A percentile compares a stretch with the other conserved stretches of the same genome.
These are phyloP conservation scores for Coniophora puteana DNA, from an alignment of 1,284 basidiomycete genomes.

Conservation along the genomic window DNA sequence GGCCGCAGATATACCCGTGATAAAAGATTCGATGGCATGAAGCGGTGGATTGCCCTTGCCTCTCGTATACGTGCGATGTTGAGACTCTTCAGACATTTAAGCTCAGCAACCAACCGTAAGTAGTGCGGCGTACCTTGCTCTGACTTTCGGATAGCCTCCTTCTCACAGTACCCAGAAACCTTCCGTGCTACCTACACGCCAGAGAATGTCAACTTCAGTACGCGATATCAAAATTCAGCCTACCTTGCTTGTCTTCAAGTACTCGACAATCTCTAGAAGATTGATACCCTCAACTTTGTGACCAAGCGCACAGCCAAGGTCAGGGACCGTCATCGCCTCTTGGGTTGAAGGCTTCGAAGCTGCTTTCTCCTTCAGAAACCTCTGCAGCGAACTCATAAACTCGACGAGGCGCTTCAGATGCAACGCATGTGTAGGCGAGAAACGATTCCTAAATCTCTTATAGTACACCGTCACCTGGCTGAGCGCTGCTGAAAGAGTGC, in stretches of 20 bases:
- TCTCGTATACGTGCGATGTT: conserved; percentile 28
- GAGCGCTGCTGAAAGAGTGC: conserved; percentile 60
- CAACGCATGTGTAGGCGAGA: conserved; percentile 73
- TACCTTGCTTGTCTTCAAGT: conserved; percentile 86
- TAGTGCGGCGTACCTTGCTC: conserved; percentile 29
- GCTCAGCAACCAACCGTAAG: not conserved
- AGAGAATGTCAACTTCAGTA: no score
- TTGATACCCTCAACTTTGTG: conserved; percentile 73
- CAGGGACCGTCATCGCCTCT: conserved; percentile 63
- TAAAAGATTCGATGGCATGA: conserved; percentile 82
- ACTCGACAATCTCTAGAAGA: conserved; percentile 78
- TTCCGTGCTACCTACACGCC: conserved; percentile 57
- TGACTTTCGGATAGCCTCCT: conserved; percentile 49
- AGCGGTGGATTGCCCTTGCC: conserved; percentile 67
- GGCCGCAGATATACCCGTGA: conserved; percentile 78
- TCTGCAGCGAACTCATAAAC: conserved; percentile 66
- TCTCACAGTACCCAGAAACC: conserved; percentile 80
- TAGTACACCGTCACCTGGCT: conserved; percentile 83
- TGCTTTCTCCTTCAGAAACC: conserved; percentile 51
- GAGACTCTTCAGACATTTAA: conserved; percentile 18
- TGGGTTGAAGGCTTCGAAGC: conserved; percentile 24
- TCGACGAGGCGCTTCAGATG: conserved; percentile 79
- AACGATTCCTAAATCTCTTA: conserved; percentile 70
- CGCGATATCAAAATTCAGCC: conserved; percentile 20
- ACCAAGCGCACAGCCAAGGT: conserved; percentile 67